Evolutionary conservation across 306 rosid species (phyloP).

Genomic region (Cucurbita argyrosperma): DNA sequence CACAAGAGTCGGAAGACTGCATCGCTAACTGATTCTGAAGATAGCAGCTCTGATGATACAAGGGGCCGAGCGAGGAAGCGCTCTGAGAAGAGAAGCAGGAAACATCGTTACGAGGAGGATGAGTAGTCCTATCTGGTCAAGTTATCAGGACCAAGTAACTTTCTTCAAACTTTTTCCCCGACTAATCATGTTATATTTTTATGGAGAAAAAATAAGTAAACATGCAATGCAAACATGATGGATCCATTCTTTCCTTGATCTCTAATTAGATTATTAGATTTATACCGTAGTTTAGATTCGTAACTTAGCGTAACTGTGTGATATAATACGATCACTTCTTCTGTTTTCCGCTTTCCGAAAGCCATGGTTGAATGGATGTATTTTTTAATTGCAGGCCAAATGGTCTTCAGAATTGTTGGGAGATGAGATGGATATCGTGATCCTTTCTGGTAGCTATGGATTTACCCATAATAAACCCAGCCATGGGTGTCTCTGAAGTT

Average conservation of each 20-base stretch:
- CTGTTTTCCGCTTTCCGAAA: neutral
- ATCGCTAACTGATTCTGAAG: constrained; percentile 32
- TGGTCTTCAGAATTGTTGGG: neutral
- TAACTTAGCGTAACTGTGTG: neutral
- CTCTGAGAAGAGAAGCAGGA: constrained; percentile 40
- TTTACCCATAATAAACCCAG: neutral
- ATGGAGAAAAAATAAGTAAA: neutral
- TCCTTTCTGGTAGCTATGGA: neutral
- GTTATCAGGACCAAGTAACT: neutral
- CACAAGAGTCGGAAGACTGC: constrained; percentile 42
- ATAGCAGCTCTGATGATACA: constrained; percentile 30
- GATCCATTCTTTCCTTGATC: neutral
- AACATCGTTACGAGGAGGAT: constrained; percentile 28
- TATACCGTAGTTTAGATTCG: neutral
- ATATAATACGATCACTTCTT: neutral
- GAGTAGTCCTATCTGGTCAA: constrained; percentile 8
- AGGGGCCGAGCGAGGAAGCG: constrained; percentile 49
- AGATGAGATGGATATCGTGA: neutral
- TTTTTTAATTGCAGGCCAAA: neutral
- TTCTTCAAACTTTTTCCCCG: neutral
- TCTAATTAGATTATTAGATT: neutral
- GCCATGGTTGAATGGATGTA: neutral
- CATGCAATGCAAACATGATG: neutral
- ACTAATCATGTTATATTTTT: neutral
- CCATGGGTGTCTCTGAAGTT: neutral